Conservation (phyloP, 495 filamentous ascomycete species). For the Tuber umbilicatum region DNA sequence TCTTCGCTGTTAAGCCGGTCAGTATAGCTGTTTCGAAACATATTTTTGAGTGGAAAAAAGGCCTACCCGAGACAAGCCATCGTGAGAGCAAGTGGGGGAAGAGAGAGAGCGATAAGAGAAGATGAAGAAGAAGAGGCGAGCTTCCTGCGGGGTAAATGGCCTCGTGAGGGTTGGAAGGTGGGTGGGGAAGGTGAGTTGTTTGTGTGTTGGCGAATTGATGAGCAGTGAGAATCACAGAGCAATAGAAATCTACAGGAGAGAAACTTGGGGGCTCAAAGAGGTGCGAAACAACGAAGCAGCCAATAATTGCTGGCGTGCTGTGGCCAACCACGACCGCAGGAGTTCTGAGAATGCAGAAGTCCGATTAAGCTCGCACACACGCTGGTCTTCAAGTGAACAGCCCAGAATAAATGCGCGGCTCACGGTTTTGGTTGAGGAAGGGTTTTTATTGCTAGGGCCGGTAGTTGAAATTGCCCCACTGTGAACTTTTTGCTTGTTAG, state of each 20-base stretch:
- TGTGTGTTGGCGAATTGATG: conserved; percentile 36
- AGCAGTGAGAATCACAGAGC: conserved; percentile 19
- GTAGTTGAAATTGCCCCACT: not conserved
- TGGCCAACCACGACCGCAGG: conserved; percentile 14
- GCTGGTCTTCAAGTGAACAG: not conserved
- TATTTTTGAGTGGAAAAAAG: conserved; percentile 14
- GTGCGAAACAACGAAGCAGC: conserved; percentile 17
- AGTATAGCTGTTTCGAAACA: conserved; percentile 25
- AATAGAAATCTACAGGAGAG: conserved; percentile 26
- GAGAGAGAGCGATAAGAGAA: conserved; percentile 17
- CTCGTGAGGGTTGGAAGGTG: conserved; percentile 27
- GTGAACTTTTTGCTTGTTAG: not conserved
- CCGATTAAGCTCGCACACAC: conserved; percentile 24
- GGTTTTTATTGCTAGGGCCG: not conserved
- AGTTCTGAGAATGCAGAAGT: conserved; percentile 20
- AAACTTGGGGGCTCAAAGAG: conserved; percentile 25
- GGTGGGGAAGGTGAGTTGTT: conserved; percentile 32
- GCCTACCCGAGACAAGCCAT: conserved; percentile 39
- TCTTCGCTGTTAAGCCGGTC: conserved; percentile 69
- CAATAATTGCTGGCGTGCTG: conserved; percentile 29
- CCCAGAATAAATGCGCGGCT: not conserved
- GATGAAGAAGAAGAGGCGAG: conserved; percentile 15
- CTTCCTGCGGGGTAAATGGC: conserved; percentile 7
- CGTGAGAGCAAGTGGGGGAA: conserved; percentile 22
- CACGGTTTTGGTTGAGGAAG: not conserved